Conservation (phyloP, 2,329 filamentous ascomycete species). For the Corynespora cassiicola region DNA sequence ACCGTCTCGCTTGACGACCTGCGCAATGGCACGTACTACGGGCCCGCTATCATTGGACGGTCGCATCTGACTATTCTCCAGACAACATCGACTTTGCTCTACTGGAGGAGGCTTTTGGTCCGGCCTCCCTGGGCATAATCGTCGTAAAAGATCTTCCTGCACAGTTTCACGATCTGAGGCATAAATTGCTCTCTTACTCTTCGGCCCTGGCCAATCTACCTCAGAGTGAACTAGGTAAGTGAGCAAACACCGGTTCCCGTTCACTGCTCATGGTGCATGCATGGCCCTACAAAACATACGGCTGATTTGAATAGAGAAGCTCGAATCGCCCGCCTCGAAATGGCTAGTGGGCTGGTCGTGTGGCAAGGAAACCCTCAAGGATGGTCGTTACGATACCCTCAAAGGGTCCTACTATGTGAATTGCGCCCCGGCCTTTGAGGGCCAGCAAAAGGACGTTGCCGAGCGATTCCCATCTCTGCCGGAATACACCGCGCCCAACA, state of each 20-base stretch:
- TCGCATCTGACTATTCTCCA: constrained; percentile 38
- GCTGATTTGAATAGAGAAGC: constrained; percentile 45
- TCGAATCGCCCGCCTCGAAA: constrained; percentile 60
- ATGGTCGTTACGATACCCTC: constrained; percentile 77
- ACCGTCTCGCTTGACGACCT: constrained; percentile 49
- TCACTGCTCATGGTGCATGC: background rate
- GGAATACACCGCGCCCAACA: constrained; percentile 87
- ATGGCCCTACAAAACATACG: too few relatives aligned
- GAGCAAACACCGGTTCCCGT: background rate
- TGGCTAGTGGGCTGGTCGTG: constrained; percentile 77
- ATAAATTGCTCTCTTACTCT: constrained; percentile 79
- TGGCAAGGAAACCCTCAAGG: constrained; percentile 81
- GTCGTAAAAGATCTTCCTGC: constrained; percentile 85
- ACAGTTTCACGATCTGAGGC: constrained; percentile 74
- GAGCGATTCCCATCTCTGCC: constrained; percentile 71
- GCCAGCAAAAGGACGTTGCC: constrained; percentile 55
- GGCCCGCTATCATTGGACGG: background rate
- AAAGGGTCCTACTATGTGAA: constrained; percentile 89
- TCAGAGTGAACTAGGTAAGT: constrained; percentile 71
- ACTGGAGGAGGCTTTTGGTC: constrained; percentile 83
- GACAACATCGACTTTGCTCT: constrained; percentile 72
- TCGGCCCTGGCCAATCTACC: constrained; percentile 88
- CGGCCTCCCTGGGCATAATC: constrained; percentile 88
- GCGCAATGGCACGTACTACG: constrained; percentile 48
- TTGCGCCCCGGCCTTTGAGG: constrained; percentile 71